Evolutionary conservation across 148 eudicot species (phyloP).

Genomic region (Dysphania ambrosioides): DNA sequence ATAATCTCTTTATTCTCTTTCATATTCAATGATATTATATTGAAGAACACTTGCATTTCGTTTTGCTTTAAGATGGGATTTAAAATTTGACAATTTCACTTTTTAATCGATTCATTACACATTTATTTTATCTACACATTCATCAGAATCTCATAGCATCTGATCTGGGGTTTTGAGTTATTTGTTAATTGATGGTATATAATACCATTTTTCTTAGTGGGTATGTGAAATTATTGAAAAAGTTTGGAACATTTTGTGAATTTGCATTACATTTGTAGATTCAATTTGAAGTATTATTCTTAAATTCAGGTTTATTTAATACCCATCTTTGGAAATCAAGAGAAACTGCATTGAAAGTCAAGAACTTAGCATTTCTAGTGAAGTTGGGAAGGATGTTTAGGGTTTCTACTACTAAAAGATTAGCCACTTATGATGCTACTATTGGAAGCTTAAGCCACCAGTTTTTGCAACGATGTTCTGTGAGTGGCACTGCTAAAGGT

Average conservation of each 20-base stretch:
- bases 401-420: slow-evolving; percentile 28
- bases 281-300: not conserved
- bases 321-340: not conserved
- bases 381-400: slow-evolving; percentile 26
- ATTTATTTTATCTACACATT: no score
- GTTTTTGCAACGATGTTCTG: slow-evolving; percentile 64
- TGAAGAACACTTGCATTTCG: no score
- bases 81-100: no score
- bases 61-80: no score
- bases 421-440: slow-evolving; percentile 29
- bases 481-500: slow-evolving; percentile 91
- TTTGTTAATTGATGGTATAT: not conserved
- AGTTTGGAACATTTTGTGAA: not conserved
- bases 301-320: slow-evolving; percentile 4
- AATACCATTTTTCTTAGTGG: not conserved
- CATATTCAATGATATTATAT: no score
- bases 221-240: not conserved
- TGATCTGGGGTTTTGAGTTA: not conserved
- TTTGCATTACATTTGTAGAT: not conserved
- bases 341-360: not conserved
- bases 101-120: no score
- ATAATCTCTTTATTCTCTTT: no score
- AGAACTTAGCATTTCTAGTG: not conserved
- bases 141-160: no score
- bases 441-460: slow-evolving; percentile 46